Conservation (phyloP, 352 stramenopile genomes). For the Thalassiosira oceanica region DNA sequence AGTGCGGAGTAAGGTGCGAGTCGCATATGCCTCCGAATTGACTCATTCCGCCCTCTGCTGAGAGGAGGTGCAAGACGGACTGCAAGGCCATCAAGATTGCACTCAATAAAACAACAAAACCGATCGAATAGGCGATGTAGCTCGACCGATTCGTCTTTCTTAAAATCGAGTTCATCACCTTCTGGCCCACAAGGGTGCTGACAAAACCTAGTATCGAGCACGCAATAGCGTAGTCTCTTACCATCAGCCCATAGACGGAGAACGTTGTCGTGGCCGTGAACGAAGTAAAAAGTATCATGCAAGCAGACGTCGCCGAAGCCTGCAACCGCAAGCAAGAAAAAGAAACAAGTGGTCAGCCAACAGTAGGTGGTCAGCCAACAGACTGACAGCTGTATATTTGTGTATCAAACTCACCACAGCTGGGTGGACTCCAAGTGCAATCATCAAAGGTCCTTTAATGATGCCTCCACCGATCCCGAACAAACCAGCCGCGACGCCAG, state of each 20-base stretch:
- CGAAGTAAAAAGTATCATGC: slow-evolving; percentile 89
- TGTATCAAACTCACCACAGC: slow-evolving; percentile 85
- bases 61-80: slow-evolving; percentile 31
- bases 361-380: no score
- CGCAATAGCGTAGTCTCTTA: slow-evolving; percentile 88
- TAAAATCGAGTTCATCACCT: slow-evolving; percentile 86
- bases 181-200: slow-evolving; percentile 88
- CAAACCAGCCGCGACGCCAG: slow-evolving; percentile 91
- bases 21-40: slow-evolving; percentile 28
- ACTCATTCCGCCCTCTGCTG: slow-evolving; percentile 11
- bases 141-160: slow-evolving; percentile 84
- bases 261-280: slow-evolving; percentile 94
- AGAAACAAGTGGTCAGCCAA: no score
- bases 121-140: slow-evolving; percentile 85
- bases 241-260: slow-evolving; percentile 89
- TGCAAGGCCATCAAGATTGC: slow-evolving; percentile 81
- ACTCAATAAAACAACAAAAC: slow-evolving; percentile 76
- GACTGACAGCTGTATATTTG: no score
- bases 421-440: slow-evolving; percentile 93
- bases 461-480: slow-evolving; percentile 95
- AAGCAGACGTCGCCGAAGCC: slow-evolving; percentile 88
- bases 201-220: slow-evolving; percentile 90
- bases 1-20: slow-evolving; percentile 12
- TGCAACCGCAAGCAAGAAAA: no score
- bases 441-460: slow-evolving; percentile 96